Percentiles rank a stretch among this genome's conserved stretches.
These are phyloP conservation scores for Anthracocystis setariae DNA, from an alignment of 1,284 basidiomycete species.

Conservation along the genomic window DNA sequence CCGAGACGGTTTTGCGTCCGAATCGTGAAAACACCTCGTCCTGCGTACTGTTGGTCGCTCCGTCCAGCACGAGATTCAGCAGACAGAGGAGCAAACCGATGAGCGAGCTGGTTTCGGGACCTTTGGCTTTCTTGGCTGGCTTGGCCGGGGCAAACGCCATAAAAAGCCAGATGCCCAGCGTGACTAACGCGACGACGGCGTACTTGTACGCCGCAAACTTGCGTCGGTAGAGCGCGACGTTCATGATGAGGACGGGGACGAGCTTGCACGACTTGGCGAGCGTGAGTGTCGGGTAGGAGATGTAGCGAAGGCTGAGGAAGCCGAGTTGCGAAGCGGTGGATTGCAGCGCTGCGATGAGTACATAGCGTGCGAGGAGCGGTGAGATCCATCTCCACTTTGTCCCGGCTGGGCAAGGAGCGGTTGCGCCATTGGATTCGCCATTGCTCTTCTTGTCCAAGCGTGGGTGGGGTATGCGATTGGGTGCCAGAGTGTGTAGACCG, in stretches of 20 bases:
- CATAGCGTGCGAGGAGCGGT: constrained; percentile 69
- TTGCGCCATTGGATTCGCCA: constrained; percentile 3
- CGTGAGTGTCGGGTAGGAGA: constrained; percentile 98
- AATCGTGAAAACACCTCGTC: constrained; percentile 89
- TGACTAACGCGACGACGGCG: constrained; percentile 73
- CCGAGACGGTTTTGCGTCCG: constrained; percentile 73
- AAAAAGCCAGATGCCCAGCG: constrained; percentile 90
- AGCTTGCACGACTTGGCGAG: constrained; percentile 99
- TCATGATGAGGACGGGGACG: constrained; percentile 95
- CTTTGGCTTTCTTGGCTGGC: constrained; percentile 69
- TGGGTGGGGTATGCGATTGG: constrained; percentile 15
- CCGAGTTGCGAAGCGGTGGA: constrained; percentile 93
- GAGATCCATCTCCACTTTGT: constrained; percentile 69
- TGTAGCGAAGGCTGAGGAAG: constrained; percentile 91
- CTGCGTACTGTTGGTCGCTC: constrained; percentile 95
- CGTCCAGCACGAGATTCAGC: constrained; percentile 89
- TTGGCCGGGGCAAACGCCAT: constrained; percentile 75
- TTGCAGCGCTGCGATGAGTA: constrained; percentile 77
- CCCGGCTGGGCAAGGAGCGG: not conserved
- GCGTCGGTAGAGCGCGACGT: constrained; percentile 73
- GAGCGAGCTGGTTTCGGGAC: constrained; percentile 39
- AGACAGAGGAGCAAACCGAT: constrained; percentile 75
- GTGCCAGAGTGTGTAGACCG: constrained; percentile 57
- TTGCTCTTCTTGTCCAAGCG: not conserved
- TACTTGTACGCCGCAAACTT: constrained; percentile 67